phyloP scores from a whole-genome alignment of 2,329 filamentous ascomycete species.

The Nigrospora osmanthi region DNA sequence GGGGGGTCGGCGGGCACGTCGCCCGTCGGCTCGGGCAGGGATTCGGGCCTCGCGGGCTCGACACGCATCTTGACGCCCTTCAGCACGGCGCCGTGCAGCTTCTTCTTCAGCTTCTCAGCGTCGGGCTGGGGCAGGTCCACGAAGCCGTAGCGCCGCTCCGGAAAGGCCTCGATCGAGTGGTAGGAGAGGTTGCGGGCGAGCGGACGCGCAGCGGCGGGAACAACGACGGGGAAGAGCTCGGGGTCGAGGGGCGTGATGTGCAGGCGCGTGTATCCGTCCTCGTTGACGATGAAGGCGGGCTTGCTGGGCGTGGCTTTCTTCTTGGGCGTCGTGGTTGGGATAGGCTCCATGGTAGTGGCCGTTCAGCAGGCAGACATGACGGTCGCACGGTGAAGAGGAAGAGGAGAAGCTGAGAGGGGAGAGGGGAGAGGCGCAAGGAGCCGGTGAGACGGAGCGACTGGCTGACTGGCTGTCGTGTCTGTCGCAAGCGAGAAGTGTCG shows the following conservation, averaged over 20 bases:
- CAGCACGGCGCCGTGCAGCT: slow-evolving; percentile 77
- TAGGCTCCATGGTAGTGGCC: not conserved
- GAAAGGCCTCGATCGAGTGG: slow-evolving; percentile 78
- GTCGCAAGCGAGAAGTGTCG: too few relatives aligned
- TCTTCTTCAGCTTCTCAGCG: slow-evolving; percentile 86
- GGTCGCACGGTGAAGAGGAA: too few relatives aligned
- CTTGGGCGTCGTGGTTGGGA: too few relatives aligned
- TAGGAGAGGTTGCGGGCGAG: slow-evolving; percentile 78
- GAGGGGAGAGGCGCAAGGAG: too few relatives aligned
- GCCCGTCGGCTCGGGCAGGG: slow-evolving; percentile 31
- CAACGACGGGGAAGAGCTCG: slow-evolving; percentile 61
- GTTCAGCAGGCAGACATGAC: too few relatives aligned
- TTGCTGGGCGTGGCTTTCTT: not conserved
- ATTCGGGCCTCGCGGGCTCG: slow-evolving; percentile 67
- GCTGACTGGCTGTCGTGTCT: too few relatives aligned
- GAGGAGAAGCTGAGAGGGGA: too few relatives aligned
- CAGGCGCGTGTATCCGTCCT: slow-evolving; percentile 46
- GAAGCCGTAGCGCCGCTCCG: slow-evolving; percentile 85
- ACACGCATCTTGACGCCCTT: slow-evolving; percentile 81
- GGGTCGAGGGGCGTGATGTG: slow-evolving; percentile 84
- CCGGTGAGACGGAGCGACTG: too few relatives aligned
- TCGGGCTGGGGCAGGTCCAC: slow-evolving; percentile 74
- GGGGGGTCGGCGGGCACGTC: slow-evolving; percentile 21
- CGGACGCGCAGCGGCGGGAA: slow-evolving; percentile 60
- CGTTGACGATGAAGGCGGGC: slow-evolving; percentile 4